Evolutionary conservation across 73 alveolate genomes (phyloP), one percentile per base, ranked within the genome.

Genomic region (Strombidium stylifer): DNA sequence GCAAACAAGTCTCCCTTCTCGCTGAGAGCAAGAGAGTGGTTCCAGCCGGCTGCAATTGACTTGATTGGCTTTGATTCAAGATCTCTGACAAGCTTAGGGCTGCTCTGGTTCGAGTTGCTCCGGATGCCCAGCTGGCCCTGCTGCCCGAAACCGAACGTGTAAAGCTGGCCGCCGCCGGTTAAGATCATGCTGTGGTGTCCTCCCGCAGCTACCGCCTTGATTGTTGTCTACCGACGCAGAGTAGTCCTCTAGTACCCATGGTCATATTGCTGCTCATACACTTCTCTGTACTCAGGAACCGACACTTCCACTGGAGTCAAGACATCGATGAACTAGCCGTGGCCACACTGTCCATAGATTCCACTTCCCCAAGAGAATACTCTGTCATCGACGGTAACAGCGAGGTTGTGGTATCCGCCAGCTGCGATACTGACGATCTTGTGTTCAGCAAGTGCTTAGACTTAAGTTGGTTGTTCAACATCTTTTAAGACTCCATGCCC

Each of bases 371-470:
- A 96, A 18, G 93, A 93, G 65, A 66, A 96, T 49, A 96, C 66
- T 55, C 89, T 97, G 30, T 86, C 76, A 49, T 89, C 92, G 28
- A 86, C 84, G 70, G 94, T 90, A 51, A 88, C 53, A 0, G 91
- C 98, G 57, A 96, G 58, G 42, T 97, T 93, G 73, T 96, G 99
- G 80, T 81, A 96, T 25, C 98, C 98, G 0, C 99, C 99, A 69
- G 98, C 94, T 12, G 94, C 60, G 25, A 96, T 79, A 56, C 82
- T 85, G 2, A 30, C 51, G 15, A 93, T 56, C 51, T 75, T 79
- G 28, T 87, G 84, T 24, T 69, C 65, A 25, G 73, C 81, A 56
- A 93, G 81, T 52, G 53, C 72, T 31, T 85, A 83, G 8, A 88
- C 85, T 61, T 72, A 56, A 71, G 51, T 50, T 25, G 99, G 98